Evolutionary conservation across 2,329 filamentous ascomycete genomes (phyloP), one percentile per base, ranked within the genome.

Genomic region (Thelonectria discophora): DNA sequence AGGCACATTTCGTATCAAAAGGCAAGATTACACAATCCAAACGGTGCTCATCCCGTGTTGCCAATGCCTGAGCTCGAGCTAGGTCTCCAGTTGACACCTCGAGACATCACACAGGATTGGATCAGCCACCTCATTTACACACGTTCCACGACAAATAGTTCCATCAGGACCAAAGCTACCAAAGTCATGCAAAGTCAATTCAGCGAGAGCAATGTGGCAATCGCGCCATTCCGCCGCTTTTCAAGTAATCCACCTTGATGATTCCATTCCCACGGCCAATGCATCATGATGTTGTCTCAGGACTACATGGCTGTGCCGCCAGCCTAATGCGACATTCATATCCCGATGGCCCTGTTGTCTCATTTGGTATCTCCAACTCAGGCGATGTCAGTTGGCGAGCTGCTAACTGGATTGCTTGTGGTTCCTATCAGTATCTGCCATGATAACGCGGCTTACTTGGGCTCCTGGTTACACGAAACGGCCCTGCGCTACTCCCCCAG

Each of bases 1-100:
- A 17, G 48, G 27, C 34, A 12, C 32, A 37, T 61, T 32, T 42
- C 48, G 47, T 48, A 52, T 57, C 37, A 37, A 20, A 13, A 30
- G 34, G 15, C 32, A 27, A 34, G 53, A 18, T 61, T 56, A 43
- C 53, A 40, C 53, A 57, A 56, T 61, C 18, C 12, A 42, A 34
- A 45, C 37, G 46, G 39, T 21, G 17, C 40, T 15, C 45, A 24
- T 20, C 52, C 30, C 24, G 15, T 30, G 12, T 51, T 40, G 32
- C 8, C 43, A 24, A 48, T 37, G 27, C 20, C 45, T 46, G 18
- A 24, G 43, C 42, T 39, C 37, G 27, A 32, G 54, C 46, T 42
- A 21, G 21, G 21, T 24, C 21, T 34, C 18, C 18, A 21, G 34
- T 15, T 37, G 15, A 37, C 34, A 37, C 27, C 27, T 30, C 27